Percentiles rank a stretch among this genome's conserved stretches.
phyloP scores from a whole-genome alignment of 1,139 yeast genomes.

The Meyerozyma smithsonii region DNA sequence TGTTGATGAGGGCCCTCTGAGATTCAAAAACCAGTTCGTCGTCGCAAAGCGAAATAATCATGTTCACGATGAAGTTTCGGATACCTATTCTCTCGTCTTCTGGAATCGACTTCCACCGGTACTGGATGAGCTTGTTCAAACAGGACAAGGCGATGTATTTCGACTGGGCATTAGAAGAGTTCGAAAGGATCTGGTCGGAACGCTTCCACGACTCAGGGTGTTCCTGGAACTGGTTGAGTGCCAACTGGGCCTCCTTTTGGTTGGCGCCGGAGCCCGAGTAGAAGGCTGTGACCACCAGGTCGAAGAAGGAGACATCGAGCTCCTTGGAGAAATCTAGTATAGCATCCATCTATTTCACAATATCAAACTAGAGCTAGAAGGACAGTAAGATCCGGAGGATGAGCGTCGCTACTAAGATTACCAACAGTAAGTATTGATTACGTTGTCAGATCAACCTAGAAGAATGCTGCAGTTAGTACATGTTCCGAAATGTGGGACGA shows the following conservation, averaged over 20 bases:
- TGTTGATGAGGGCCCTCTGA: slow-evolving; percentile 82
- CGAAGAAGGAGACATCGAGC: slow-evolving; percentile 74
- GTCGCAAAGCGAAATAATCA: slow-evolving; percentile 90
- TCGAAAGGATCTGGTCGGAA: slow-evolving; percentile 84
- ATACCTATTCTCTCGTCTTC: slow-evolving; percentile 83
- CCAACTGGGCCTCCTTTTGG: slow-evolving; percentile 77
- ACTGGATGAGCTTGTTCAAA: slow-evolving; percentile 81
- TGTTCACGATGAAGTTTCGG: slow-evolving; percentile 85
- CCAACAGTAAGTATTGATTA: background rate
- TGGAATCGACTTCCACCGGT: slow-evolving; percentile 92
- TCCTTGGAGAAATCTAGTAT: slow-evolving; percentile 84
- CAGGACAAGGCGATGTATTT: slow-evolving; percentile 90
- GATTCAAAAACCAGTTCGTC: slow-evolving; percentile 70
- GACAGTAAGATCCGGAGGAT: background rate
- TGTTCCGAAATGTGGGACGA: background rate
- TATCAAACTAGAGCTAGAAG: background rate
- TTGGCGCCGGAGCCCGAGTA: slow-evolving; percentile 77
- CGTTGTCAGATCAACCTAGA: background rate
- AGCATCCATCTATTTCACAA: slow-evolving; percentile 57
- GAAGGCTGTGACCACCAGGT: slow-evolving; percentile 82
- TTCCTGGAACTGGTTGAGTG: slow-evolving; percentile 86
- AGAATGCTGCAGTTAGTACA: slow-evolving; percentile 1
- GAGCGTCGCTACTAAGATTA: background rate
- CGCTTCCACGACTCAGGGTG: slow-evolving; percentile 95
- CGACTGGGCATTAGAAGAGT: slow-evolving; percentile 74